phyloP scores from a whole-genome alignment of 2,329 filamentous ascomycete species.

The Fusarium sp. region DNA sequence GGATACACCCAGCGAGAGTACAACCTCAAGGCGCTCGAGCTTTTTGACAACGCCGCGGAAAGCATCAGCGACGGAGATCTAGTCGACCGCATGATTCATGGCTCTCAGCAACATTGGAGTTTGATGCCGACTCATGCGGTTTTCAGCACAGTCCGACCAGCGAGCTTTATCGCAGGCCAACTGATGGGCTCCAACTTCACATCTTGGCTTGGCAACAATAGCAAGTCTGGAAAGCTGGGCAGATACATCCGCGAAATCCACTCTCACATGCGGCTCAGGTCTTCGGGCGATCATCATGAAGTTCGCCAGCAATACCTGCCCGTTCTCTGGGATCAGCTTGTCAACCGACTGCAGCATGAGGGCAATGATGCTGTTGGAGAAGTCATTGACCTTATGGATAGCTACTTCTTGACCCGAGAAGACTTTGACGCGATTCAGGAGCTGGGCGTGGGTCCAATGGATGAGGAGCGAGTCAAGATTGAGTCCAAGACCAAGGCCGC shows the following conservation, averaged over 20 bases:
- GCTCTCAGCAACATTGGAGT: constrained; percentile 97
- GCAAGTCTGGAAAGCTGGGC: constrained; percentile 81
- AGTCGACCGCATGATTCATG: constrained; percentile 98
- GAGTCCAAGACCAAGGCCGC: constrained; percentile 87
- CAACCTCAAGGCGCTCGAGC: constrained; percentile 84
- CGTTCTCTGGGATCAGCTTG: constrained; percentile 83
- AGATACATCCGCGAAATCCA: constrained; percentile 94
- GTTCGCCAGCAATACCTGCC: constrained; percentile 95
- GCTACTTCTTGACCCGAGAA: constrained; percentile 93
- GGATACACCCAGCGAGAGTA: constrained; percentile 73
- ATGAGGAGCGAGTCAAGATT: constrained; percentile 79
- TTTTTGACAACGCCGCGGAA: constrained; percentile 88
- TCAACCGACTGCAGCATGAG: constrained; percentile 79
- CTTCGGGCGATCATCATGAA: constrained; percentile 92
- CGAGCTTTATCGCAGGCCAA: constrained; percentile 87
- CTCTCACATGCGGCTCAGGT: constrained; percentile 92
- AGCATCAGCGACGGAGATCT: constrained; percentile 98
- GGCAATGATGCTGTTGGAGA: constrained; percentile 85
- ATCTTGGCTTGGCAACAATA: constrained; percentile 94
- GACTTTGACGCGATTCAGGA: constrained; percentile 95
- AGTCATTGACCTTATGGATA: constrained; percentile 96
- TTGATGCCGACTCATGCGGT: constrained; percentile 96
- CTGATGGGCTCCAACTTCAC: constrained; percentile 84
- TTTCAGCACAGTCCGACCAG: constrained; percentile 93
- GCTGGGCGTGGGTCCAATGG: constrained; percentile 87